Percentiles rank a stretch among this genome's conserved stretches.
Conservation (phyloP, 768 basidiomycete species). For the Mycena indigotica region DNA sequence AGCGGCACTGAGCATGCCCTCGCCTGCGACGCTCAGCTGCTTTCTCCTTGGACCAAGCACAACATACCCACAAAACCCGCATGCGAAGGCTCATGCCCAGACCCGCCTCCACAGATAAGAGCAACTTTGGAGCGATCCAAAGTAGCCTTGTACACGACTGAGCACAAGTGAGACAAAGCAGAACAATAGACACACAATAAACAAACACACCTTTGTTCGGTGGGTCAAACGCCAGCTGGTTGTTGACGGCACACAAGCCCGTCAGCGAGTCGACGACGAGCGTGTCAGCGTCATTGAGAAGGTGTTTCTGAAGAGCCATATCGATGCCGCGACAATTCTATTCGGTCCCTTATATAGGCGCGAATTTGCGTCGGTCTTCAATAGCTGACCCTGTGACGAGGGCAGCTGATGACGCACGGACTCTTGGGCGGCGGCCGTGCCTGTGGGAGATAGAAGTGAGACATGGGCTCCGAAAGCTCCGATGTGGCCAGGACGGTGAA, state of each 20-base stretch:
- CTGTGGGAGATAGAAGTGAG: not conserved
- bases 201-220: slow-evolving; percentile 64
- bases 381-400: not conserved
- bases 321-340: no score
- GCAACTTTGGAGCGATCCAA: slow-evolving; percentile 69
- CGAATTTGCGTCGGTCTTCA: no score
- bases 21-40: slow-evolving; percentile 42
- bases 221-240: slow-evolving; percentile 68
- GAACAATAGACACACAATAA: slow-evolving; percentile 2
- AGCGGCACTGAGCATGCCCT: slow-evolving; percentile 80
- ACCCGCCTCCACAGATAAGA: slow-evolving; percentile 81
- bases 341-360: no score
- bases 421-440: not conserved
- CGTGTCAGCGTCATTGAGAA: slow-evolving; percentile 68
- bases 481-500: no score
- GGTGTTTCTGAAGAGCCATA: slow-evolving; percentile 59
- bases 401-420: not conserved
- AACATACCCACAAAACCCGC: slow-evolving; percentile 81
- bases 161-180: slow-evolving; percentile 13
- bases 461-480: not conserved
- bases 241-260: slow-evolving; percentile 73
- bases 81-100: slow-evolving; percentile 91
- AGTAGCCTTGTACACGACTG: slow-evolving; percentile 65
- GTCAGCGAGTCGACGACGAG: slow-evolving; percentile 79
- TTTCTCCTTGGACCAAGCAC: not conserved